Conservation (phyloP, 2,329 filamentous ascomycete species). For the Epichloe amarillans region DNA sequence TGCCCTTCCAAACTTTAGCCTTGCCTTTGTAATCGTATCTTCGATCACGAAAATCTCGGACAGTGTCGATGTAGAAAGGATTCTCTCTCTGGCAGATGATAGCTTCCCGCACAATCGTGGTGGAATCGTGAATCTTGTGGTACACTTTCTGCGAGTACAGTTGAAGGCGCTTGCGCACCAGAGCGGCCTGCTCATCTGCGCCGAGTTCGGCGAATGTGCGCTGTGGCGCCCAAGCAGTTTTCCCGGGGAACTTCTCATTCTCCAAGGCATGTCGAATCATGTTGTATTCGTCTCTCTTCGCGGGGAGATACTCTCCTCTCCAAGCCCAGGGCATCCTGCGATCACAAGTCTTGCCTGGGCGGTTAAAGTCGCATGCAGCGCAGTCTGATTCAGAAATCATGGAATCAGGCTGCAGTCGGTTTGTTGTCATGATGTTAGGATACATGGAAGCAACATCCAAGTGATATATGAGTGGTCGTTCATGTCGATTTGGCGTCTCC, state of each 20-base stretch:
- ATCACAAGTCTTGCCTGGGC: conserved; percentile 94
- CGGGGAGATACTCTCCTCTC: conserved; percentile 93
- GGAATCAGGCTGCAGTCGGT: conserved; percentile 93
- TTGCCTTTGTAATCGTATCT: conserved; percentile 98
- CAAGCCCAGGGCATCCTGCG: conserved; percentile 90
- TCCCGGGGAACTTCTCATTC: conserved; percentile 84
- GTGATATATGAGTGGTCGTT: conserved; percentile 90
- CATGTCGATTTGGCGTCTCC: conserved; percentile 68
- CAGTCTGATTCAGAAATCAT: conserved; percentile 96
- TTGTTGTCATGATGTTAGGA: conserved; percentile 99
- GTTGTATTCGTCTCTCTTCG: conserved; percentile 96
- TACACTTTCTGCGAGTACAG: conserved; percentile 98
- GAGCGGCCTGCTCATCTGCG: conserved; percentile 64
- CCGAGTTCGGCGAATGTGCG: conserved; percentile 71
- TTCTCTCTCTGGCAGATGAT: conserved; percentile 98
- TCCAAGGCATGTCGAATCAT: conserved; percentile 91
- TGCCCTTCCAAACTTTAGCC: conserved; percentile 97
- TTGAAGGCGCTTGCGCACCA: conserved; percentile 78
- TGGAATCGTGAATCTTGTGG: conserved; percentile 95
- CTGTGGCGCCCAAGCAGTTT: conserved; percentile 52
- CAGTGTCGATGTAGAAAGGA: conserved; percentile 94
- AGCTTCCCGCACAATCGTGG: conserved; percentile 82
- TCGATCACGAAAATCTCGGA: conserved; percentile 89
- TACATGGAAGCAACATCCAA: conserved; percentile 99
- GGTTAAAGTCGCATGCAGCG: conserved; percentile 94